A percentile compares a stretch with the other conserved stretches of the same genome.
These are phyloP conservation scores for Orbilia quercus DNA, from an alignment of 2,329 filamentous ascomycete genomes.

Conservation along the genomic window DNA sequence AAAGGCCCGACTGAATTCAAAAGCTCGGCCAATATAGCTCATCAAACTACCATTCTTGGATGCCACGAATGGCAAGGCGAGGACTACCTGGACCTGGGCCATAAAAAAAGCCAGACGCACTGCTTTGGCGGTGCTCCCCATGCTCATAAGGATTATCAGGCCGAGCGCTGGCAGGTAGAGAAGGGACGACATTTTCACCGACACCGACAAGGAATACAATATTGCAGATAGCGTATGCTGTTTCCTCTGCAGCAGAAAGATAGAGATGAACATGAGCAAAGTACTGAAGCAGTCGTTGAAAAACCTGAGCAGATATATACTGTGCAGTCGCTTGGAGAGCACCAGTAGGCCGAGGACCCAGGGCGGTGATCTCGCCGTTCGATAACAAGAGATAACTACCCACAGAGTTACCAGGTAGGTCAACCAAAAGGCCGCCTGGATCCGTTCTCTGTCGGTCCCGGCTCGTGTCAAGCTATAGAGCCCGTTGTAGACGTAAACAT, in stretches of 20 bases:
- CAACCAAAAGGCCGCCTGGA: conserved; percentile 84
- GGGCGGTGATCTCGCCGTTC: conserved; percentile 78
- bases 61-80: conserved; percentile 75
- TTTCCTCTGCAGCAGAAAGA: conserved; percentile 79
- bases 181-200: conserved; percentile 94
- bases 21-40: conserved; percentile 83
- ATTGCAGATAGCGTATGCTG: conserved; percentile 79
- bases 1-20: conserved; percentile 90
- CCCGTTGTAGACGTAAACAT: conserved; percentile 88
- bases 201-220: conserved; percentile 80
- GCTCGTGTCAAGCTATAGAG: conserved; percentile 81
- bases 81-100: conserved; percentile 77
- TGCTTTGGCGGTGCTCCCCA: conserved; percentile 73
- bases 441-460: conserved; percentile 79
- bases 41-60: conserved; percentile 67
- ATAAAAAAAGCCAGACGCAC: conserved; percentile 78
- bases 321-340: conserved; percentile 90
- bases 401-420: conserved; percentile 81
- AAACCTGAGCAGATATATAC: conserved; percentile 88
- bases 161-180: conserved; percentile 84
- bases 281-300: conserved; percentile 96
- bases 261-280: conserved; percentile 83
- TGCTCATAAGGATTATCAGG: conserved; percentile 76
- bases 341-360: conserved; percentile 88
- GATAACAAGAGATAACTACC: conserved; percentile 85